Evolutionary conservation across 176 grass and related monocot genomes (phyloP), one percentile per base, ranked within the genome.

Genomic region (Triticum aestivum): DNA sequence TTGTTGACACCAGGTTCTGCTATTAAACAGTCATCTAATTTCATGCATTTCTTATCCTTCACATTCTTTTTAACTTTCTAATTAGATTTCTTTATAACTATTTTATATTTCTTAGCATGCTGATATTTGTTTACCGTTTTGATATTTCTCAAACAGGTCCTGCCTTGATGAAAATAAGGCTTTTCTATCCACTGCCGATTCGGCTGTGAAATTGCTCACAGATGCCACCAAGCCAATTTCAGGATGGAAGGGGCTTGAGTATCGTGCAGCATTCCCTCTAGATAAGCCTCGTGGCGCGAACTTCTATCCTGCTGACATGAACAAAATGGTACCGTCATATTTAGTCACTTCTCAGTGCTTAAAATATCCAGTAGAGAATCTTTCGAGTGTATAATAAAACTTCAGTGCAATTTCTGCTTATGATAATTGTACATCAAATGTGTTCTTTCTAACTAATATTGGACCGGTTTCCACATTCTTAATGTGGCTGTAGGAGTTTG

Each of bases 271-370:
- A 83, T 98, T 98, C 89, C 96, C 96, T 89, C 47, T 84, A 75
- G 56, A 85, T 88, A 98, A 98, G 84, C 93, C 93, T 56, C 86
- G 88, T 82, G 91, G 93, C 81, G 93, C 96, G 76, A 98, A 94
- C 73, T 98, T 98, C 69, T 98, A 98, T 69, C 96, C 96, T 88
- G 86, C 91, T 90, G 96, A 98, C 87, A 95, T 98, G 93, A 89
- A 92, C 90, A 98, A 98, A 91, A 91, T 71, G 91, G 96, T 98
- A 90, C 44, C 6, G 39, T 79, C 64, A 9, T 11, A 81, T 81
- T 84, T 54, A 17, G 3, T 34, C 2, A 33, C 27, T 61, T 79
- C 5, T 24, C 9, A 44, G 37, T 83, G 7, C 75, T 65, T 64
- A 37, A 68, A 29, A 12, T 89, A 80, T 18, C 23, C 8, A 74